Evolutionary conservation across 1,139 yeast species (phyloP).

Genomic region (Pichia sp.): DNA sequence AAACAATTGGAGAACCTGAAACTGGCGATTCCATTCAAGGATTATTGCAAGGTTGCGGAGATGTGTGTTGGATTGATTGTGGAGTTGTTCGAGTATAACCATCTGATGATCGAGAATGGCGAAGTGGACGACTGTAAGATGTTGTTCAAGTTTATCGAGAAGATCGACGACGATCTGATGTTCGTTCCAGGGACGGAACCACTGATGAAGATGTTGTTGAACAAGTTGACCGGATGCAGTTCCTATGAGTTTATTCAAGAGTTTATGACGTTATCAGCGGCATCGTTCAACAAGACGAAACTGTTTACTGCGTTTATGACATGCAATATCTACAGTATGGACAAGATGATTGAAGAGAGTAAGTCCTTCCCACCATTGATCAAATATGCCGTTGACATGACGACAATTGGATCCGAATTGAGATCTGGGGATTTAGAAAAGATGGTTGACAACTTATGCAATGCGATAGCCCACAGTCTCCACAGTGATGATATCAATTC

Average conservation of each 20-base stretch:
- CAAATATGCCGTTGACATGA: neutral
- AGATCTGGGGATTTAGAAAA: neutral
- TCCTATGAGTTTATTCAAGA: constrained; percentile 8
- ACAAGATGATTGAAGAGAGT: neutral
- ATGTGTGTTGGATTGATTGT: constrained; percentile 2
- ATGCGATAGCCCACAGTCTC: neutral
- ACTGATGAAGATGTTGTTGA: constrained; percentile 3
- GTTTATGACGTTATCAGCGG: constrained; percentile 9
- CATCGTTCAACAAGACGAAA: constrained; percentile 7
- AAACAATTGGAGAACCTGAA: constrained; percentile 5
- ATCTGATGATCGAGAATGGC: constrained; percentile 7
- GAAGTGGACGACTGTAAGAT: neutral
- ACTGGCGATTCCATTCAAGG: neutral
- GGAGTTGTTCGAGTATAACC: constrained; percentile 1
- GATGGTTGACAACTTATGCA: neutral
- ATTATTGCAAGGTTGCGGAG: constrained; percentile 2
- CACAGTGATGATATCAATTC: neutral
- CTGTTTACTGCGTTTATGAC: constrained; percentile 10
- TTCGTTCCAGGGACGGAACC: neutral
- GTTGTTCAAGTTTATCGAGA: constrained; percentile 1
- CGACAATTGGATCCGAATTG: neutral
- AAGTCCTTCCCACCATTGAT: constrained; percentile 2
- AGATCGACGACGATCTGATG: constrained; percentile 2
- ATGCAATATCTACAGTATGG: constrained; percentile 11
- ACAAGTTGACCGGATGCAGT: constrained; percentile 1